Conservation (phyloP, 495 filamentous ascomycete species). For the Xylaria palmicola region DNA sequence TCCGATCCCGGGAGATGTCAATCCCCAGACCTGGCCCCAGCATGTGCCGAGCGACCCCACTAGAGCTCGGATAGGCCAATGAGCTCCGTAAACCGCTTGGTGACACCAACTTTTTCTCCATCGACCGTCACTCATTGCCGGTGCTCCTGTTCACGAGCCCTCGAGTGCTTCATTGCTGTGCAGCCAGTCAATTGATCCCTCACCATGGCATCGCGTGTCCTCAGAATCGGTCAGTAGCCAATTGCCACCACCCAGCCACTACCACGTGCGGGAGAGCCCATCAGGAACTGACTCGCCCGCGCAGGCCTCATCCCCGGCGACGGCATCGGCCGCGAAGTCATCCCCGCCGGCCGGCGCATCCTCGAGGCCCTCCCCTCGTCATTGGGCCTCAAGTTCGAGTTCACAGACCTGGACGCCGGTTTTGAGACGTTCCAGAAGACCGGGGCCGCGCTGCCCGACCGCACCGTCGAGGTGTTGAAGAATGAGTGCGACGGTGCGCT, state of each 20-base stretch:
- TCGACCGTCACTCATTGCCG: background rate
- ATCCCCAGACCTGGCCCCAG: background rate
- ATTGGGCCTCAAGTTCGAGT: conserved; percentile 86
- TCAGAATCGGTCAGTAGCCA: conserved; percentile 57
- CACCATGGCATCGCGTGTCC: conserved; percentile 54
- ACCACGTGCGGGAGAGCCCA: background rate
- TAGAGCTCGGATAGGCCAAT: background rate
- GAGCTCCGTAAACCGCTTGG: conserved; percentile 13
- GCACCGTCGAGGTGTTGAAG: conserved; percentile 81
- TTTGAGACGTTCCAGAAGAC: conserved; percentile 90
- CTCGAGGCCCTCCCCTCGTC: conserved; percentile 86
- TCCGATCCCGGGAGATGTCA: conserved; percentile 8
- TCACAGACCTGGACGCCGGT: conserved; percentile 86
- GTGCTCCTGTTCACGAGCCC: background rate
- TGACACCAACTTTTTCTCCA: conserved; percentile 5
- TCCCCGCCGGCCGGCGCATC: conserved; percentile 86
- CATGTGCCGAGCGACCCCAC: conserved; percentile 1
- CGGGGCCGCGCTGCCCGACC: conserved; percentile 82
- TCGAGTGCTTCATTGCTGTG: background rate
- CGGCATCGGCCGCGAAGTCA: conserved; percentile 97
- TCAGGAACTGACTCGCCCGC: background rate
- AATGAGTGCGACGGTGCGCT: conserved; percentile 92
- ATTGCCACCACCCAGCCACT: background rate
- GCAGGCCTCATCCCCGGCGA: conserved; percentile 94
- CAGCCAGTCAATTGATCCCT: conserved; percentile 3